phyloP scores from a whole-genome alignment of 1,284 basidiomycete species.

The Termitomyces sp. region DNA sequence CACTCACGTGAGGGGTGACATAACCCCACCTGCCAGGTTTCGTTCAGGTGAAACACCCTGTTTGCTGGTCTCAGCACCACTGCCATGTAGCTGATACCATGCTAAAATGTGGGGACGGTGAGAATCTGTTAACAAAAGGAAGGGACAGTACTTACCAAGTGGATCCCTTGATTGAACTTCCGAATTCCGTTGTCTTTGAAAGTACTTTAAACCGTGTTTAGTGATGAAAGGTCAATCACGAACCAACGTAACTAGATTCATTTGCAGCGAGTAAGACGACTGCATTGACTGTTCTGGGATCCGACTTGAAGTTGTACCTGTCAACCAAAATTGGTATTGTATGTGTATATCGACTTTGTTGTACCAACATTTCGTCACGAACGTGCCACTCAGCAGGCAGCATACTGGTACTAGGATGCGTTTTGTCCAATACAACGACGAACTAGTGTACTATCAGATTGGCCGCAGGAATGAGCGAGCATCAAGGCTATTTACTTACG shows the following conservation, averaged over 20 bases:
- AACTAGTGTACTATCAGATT: conserved; percentile 35
- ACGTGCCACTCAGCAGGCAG: conserved; percentile 63
- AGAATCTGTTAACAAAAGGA: neutral
- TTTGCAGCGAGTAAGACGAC: conserved; percentile 64
- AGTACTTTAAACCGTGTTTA: neutral
- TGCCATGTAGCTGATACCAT: conserved; percentile 73
- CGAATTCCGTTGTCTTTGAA: conserved; percentile 43
- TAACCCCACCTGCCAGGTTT: conserved; percentile 57
- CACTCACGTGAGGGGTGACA: neutral
- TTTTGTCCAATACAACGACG: conserved; percentile 53
- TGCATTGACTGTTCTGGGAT: conserved; percentile 66
- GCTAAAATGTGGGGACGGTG: conserved; percentile 35
- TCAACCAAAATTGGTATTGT: neutral
- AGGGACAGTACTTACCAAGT: conserved; percentile 41
- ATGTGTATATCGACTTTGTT: neutral
- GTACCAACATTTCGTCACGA: conserved; percentile 51
- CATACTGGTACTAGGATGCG: conserved; percentile 63
- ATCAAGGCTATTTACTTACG: conserved; percentile 27
- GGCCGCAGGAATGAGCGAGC: neutral
- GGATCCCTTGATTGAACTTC: conserved; percentile 56
- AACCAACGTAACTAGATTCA: conserved; percentile 61
- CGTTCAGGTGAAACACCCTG: conserved; percentile 49
- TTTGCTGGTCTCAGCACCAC: conserved; percentile 44
- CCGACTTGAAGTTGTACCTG: conserved; percentile 76
- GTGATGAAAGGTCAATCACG: conserved; percentile 15